phyloP scores from a whole-genome alignment of 148 eudicot genomes.

The Camellia granthamiana region DNA sequence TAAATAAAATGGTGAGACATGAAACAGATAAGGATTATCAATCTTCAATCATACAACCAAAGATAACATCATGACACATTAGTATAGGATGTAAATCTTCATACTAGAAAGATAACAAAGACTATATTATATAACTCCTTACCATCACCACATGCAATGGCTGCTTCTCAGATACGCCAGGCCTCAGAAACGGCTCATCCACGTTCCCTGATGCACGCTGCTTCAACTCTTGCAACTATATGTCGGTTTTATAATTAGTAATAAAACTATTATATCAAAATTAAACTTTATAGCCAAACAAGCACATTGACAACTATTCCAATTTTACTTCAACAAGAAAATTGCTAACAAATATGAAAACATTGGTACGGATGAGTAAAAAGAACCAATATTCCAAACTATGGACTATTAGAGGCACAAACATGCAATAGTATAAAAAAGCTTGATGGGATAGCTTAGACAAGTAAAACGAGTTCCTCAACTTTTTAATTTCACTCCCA shows the following conservation, averaged over 20 bases:
- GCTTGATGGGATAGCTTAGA: background rate
- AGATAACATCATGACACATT: background rate
- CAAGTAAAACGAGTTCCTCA: background rate
- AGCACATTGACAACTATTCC: background rate
- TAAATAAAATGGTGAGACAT: background rate
- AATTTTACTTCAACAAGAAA: background rate
- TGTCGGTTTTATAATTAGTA: conserved; percentile 14
- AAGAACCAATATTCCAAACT: background rate
- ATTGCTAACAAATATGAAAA: background rate
- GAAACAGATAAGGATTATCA: background rate
- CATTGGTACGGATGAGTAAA: background rate
- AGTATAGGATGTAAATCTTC: background rate
- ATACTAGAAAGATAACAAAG: background rate
- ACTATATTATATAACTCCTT: conserved; percentile 28
- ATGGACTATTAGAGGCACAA: background rate
- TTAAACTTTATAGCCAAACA: background rate
- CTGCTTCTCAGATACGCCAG: conserved; percentile 93
- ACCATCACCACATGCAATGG: conserved; percentile 99
- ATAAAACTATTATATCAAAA: background rate
- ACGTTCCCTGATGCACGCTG: conserved; percentile 78
- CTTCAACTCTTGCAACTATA: conserved; percentile 87
- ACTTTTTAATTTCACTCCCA: background rate
- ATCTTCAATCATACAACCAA: background rate
- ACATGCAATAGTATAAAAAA: background rate
- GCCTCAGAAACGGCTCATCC: conserved; percentile 64